Base-by-base conservation (phyloP, 176 grass and related monocot genomes). In the Lolium multiflorum region DNA sequence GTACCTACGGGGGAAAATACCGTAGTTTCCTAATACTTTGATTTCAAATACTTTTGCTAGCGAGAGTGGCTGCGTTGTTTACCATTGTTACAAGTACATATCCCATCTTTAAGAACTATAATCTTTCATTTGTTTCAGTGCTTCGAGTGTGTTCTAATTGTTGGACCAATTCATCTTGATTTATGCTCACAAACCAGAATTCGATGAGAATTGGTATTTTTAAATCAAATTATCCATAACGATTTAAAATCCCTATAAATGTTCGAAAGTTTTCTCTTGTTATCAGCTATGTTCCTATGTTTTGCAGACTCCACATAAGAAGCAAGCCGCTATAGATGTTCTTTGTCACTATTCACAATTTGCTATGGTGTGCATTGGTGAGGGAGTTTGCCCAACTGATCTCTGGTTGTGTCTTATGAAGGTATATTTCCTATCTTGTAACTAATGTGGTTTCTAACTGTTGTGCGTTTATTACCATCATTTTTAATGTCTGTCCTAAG, bases 321-420 rank as follows among this genome's bases (percentile, higher is more conserved):
- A n/a, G n/a, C n/a, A n/a, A n/a, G n/a, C n/a, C n/a, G n/a, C n/a
- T n/a, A n/a, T n/a, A n/a, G n/a, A n/a, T n/a, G n/a, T n/a, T n/a
- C n/a, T n/a, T n/a, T n/a, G n/a, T n/a, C n/a, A n/a, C n/a, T n/a
- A n/a, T n/a, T n/a, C n/a, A n/a, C n/a, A n/a, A n/a, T n/a, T n/a
- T n/a, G n/a, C n/a, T n/a, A n/a, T n/a, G n/a, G n/a, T n/a, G n/a
- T n/a, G n/a, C n/a, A n/a, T n/a, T n/a, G n/a, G n/a, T n/a, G n/a
- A n/a, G n/a, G n/a, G n/a, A 15, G 87, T 98, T 89, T 87, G 84
- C 17, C 93, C 96, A 28, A 92, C 86, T 89, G 96, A 98, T 92
- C 84, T 98, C 24, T 91, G 93, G 71, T 88, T 98, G 66, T 92
- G 96, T 71, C 90, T 96, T 82, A 98, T 96, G 92, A 98, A 98